Conservation (phyloP, 1,284 basidiomycete genomes). For the Mycena sp. region DNA sequence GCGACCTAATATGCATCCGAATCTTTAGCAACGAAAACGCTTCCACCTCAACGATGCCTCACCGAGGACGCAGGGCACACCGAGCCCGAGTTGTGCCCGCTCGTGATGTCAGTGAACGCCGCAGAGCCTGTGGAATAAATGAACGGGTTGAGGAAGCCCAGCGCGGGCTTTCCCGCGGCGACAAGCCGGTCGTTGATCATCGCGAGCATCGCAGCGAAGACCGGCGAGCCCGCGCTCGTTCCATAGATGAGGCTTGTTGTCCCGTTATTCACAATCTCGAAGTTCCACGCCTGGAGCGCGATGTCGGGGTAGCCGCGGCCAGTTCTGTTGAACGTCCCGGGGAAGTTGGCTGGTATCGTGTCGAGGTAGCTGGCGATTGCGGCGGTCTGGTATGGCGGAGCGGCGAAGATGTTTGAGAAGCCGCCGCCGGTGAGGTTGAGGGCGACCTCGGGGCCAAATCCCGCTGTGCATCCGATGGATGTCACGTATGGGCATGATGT, state of each 20-base stretch:
- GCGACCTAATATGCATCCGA: background rate
- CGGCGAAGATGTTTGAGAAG: constrained; percentile 68
- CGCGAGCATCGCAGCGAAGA: constrained; percentile 64
- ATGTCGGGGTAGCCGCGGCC: constrained; percentile 77
- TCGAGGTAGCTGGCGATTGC: constrained; percentile 61
- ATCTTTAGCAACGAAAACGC: constrained; percentile 32
- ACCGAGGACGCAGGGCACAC: constrained; percentile 16
- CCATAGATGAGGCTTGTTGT: constrained; percentile 54
- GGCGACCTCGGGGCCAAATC: constrained; percentile 62
- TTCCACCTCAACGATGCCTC: background rate
- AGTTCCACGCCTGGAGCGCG: constrained; percentile 67
- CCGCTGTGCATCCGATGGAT: constrained; percentile 67
- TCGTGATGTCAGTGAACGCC: constrained; percentile 69
- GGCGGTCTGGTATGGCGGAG: constrained; percentile 60
- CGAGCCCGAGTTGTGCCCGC: constrained; percentile 44
- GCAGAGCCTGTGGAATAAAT: constrained; percentile 57
- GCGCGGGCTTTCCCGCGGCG: constrained; percentile 53
- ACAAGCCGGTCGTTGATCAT: constrained; percentile 68
- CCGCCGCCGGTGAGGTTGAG: constrained; percentile 70
- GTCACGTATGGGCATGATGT: constrained; percentile 72
- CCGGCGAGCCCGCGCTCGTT: constrained; percentile 70
- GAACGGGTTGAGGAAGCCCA: constrained; percentile 71
- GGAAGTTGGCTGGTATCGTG: constrained; percentile 36
- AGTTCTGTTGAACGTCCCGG: constrained; percentile 51
- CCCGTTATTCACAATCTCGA: constrained; percentile 66